These are phyloP conservation scores for Solanum aculeatissimum DNA, from an alignment of 305 asterid species.

Conservation along the genomic window DNA sequence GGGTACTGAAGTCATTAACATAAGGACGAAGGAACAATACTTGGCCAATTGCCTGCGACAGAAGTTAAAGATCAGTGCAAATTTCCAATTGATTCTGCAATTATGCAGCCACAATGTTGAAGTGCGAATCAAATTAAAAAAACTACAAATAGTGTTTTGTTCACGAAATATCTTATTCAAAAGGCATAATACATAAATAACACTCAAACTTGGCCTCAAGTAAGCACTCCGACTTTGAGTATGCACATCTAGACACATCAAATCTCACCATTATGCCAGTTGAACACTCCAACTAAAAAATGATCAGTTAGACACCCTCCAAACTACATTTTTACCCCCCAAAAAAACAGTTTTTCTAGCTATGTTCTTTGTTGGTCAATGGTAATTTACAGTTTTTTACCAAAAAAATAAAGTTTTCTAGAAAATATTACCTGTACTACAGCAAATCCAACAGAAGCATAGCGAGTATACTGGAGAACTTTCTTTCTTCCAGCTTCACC, in stretches of 20 bases:
- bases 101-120: not conserved
- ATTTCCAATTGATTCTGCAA: not conserved
- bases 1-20: slow-evolving; percentile 75
- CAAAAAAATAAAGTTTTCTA: not conserved
- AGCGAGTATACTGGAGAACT: slow-evolving; percentile 91
- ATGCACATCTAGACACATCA: not conserved
- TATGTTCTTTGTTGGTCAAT: too few relatives aligned
- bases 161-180: not conserved
- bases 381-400: too few relatives aligned
- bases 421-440: slow-evolving; percentile 62
- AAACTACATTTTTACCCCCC: not conserved
- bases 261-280: not conserved
- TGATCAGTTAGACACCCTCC: not conserved
- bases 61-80: not conserved
- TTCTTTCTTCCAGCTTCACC: slow-evolving; percentile 98
- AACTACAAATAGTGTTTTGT: not conserved
- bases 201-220: not conserved
- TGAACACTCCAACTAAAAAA: not conserved
- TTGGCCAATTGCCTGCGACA: slow-evolving; percentile 90
- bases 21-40: slow-evolving; percentile 86
- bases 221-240: not conserved
- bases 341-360: too few relatives aligned
- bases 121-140: not conserved
- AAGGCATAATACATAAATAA: not conserved
- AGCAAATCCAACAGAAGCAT: slow-evolving; percentile 97